Conservation (phyloP, 805 yeast genomes). For the Saccharomycopsis fibuligera region DNA sequence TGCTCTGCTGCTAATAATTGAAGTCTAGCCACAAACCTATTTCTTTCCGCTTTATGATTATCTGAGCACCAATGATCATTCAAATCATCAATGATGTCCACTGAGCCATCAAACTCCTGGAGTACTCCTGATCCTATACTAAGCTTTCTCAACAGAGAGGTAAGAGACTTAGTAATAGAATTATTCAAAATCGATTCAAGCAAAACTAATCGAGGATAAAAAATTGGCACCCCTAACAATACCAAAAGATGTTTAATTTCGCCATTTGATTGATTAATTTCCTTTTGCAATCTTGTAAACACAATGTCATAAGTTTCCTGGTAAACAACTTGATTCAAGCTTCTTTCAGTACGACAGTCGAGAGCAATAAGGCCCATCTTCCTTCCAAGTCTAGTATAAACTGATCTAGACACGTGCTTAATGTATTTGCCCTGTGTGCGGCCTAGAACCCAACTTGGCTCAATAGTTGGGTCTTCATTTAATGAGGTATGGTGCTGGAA, state of each 20-base stretch:
- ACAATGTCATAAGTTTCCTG: conserved; percentile 50
- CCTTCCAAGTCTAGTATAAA: conserved; percentile 67
- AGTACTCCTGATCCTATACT: conserved; percentile 57
- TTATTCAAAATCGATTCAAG: conserved; percentile 66
- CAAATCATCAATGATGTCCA: conserved; percentile 86
- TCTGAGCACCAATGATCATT: conserved; percentile 96
- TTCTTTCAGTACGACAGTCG: conserved; percentile 92
- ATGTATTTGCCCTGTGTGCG: conserved; percentile 52
- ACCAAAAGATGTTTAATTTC: conserved; percentile 70
- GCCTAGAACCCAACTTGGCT: conserved; percentile 60
- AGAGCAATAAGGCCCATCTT: conserved; percentile 67
- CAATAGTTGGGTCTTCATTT: conserved; percentile 37
- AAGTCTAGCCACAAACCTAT: conserved; percentile 52
- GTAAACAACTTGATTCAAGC: conserved; percentile 47
- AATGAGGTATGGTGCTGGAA: conserved; percentile 79
- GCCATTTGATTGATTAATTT: conserved; percentile 42
- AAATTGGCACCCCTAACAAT: conserved; percentile 89
- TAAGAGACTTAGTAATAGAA: not conserved
- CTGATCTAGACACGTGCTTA: conserved; percentile 56
- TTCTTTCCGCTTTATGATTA: conserved; percentile 82
- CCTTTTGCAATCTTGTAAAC: conserved; percentile 54
- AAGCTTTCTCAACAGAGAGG: conserved; percentile 1
- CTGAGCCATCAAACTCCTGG: conserved; percentile 86
- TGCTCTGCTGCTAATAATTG: conserved; percentile 57
- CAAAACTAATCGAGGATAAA: conserved; percentile 91